Conservation (phyloP, 495 filamentous ascomycete genomes). For the Neurospora cerealis region DNA sequence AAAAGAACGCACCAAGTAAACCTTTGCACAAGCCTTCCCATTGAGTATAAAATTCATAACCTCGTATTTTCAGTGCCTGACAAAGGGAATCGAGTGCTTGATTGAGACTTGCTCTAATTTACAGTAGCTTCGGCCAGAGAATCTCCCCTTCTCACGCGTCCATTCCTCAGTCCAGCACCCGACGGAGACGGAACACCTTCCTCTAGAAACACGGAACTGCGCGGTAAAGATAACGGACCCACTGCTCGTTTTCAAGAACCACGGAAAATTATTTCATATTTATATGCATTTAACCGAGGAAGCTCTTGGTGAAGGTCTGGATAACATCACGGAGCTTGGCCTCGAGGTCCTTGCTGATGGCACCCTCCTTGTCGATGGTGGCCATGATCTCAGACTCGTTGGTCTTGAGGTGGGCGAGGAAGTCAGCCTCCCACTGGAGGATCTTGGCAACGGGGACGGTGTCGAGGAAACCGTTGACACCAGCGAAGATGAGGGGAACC, state of each 20-base stretch:
- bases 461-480: conserved; percentile 96
- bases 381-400: conserved; percentile 76
- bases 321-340: conserved; percentile 73
- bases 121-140: conserved; percentile 34
- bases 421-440: conserved; percentile 84
- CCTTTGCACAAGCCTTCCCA: neutral
- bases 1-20: neutral
- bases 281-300: conserved; percentile 42
- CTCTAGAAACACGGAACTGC: conserved; percentile 36
- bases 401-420: conserved; percentile 81
- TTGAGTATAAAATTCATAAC: neutral
- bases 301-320: conserved; percentile 83
- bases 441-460: conserved; percentile 77
- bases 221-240: conserved; percentile 39
- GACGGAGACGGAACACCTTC: conserved; percentile 23
- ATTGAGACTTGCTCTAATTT: conserved; percentile 38
- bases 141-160: conserved; percentile 28
- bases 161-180: conserved; percentile 32
- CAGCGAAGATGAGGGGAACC: conserved; percentile 98
- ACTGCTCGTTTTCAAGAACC: conserved; percentile 16
- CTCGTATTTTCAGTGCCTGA: conserved; percentile 6
- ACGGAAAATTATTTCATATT: conserved; percentile 20
- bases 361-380: conserved; percentile 92
- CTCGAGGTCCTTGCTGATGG: conserved; percentile 92
- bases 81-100: conserved; percentile 44